Percentiles rank a stretch among this genome's conserved stretches.
These are phyloP conservation scores for Micromonas commoda DNA, from an alignment of 139 green algal genomes.

Conservation along the genomic window DNA sequence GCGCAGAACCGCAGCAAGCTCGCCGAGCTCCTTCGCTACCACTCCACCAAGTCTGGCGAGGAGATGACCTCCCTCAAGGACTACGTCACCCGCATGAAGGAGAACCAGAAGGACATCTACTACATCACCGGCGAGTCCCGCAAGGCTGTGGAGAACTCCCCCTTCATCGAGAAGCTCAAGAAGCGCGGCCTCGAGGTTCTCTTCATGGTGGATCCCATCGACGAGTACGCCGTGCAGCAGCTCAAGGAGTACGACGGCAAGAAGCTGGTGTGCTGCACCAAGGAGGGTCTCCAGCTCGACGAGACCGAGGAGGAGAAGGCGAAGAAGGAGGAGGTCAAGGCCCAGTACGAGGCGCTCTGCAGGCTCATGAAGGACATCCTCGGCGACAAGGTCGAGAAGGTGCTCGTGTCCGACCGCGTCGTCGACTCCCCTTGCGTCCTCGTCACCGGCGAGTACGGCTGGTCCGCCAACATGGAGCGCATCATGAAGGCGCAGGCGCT, in stretches of 20 bases:
- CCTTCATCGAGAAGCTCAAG: conserved; percentile 97
- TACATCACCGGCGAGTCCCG: conserved; percentile 97
- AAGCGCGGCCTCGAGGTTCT: conserved; percentile 95
- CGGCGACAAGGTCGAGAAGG: conserved; percentile 88
- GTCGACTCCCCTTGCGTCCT: conserved; percentile 97
- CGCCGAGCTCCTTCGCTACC: conserved; percentile 87
- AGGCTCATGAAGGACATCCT: conserved; percentile 96
- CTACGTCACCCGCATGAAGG: conserved; percentile 99
- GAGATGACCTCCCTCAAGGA: conserved; percentile 97
- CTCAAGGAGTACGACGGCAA: conserved; percentile 98
- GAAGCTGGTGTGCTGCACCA: conserved; percentile 97
- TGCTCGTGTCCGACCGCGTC: conserved; percentile 93
- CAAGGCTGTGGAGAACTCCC: conserved; percentile 96
- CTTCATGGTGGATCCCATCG: conserved; percentile 99
- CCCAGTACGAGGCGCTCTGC: conserved; percentile 88
- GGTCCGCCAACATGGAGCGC: conserved; percentile 99
- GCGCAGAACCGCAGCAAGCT: conserved; percentile 93
- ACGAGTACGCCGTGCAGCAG: conserved; percentile 99
- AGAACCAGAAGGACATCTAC: conserved; percentile 96
- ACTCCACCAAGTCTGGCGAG: conserved; percentile 96
- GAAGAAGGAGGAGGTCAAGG: conserved; percentile 70
- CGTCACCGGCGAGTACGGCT: conserved; percentile 99
- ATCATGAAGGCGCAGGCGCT: conserved; percentile 99
- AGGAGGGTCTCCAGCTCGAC: conserved; percentile 73
- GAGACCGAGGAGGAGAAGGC: conserved; percentile 90